Evolutionary conservation across 225 moss, liverwort and hornwort genomes (phyloP), one percentile per base, ranked within the genome.

Genomic region (Ulota crispa): DNA sequence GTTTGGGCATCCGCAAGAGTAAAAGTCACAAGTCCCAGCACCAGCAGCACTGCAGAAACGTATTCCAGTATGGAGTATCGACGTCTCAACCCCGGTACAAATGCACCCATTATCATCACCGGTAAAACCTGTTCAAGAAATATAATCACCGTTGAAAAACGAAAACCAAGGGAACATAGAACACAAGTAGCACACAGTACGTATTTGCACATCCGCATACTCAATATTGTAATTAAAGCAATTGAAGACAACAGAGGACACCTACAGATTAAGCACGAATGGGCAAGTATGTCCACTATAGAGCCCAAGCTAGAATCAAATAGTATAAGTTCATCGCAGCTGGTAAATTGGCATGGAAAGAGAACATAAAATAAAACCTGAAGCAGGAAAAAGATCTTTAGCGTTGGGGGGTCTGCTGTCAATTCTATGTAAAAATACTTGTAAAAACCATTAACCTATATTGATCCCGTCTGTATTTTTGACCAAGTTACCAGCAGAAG

Each of bases 31-130:
- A 96, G 88, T 27, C 94, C 96, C 70, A 91, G 55, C 54, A 96
- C 93, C 78, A 96, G 77, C 89, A 94, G 79, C 23, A 89, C 30
- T 45, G 94, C 96, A 75, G 94, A 92, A 50, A 90, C 64, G 70
- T 96, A 96, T 23, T 96, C 96, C 37, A 94, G 76, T 36, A 93
- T 20, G 14, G 90, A 79, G 74, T 96, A 94, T 39, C 87, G 91
- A 8, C 96, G 91, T 56, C 92, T 90, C 72, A 96, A 77, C 9
- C 94, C 94, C 42, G 94, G 94, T 60, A 94, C 91, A 83, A 96
- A 96, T 34, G 94, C 93, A 36, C 94, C 96, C 93, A 96, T 94
- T 52, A 96, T 45, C 96, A 96, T 96, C 32, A 96, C 96, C 64
- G 94, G 96, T 79, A 96, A 81, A 34, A 96, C 93, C 94, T 96